A percentile compares a stretch with the other conserved stretches of the same genome.
Evolutionary conservation across 139 green algal species (phyloP).

Genomic region (Micractinium sp.): DNA sequence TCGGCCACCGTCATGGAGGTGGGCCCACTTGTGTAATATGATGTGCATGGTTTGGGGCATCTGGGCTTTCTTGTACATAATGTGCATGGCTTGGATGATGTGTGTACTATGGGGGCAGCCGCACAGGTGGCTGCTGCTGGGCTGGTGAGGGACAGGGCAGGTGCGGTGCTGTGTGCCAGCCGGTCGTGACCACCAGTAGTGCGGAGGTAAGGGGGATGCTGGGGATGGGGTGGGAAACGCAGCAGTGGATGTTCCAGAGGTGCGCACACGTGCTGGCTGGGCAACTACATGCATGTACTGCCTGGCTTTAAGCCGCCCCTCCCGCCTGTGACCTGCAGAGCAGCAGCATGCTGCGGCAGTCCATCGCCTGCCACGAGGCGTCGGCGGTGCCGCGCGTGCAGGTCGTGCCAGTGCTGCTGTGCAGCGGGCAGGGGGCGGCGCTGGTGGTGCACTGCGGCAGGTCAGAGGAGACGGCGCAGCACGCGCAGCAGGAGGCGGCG

Average conservation of each 20-base stretch:
- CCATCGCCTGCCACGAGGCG: neutral
- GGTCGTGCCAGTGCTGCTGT: slow-evolving; percentile 14
- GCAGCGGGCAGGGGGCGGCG: neutral
- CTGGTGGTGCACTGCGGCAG: slow-evolving; percentile 1
- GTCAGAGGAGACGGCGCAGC: neutral
- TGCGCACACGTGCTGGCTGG: neutral
- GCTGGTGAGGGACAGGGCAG: too few relatives aligned
- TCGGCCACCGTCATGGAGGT: neutral
- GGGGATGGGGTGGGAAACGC: too few relatives aligned
- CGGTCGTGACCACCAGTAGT: too few relatives aligned
- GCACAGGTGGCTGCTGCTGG: too few relatives aligned
- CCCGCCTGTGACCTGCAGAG: neutral
- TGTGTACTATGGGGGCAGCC: too few relatives aligned
- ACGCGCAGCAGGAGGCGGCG: neutral
- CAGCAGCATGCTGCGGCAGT: neutral
- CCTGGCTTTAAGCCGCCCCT: neutral
- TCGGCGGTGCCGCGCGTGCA: slow-evolving; percentile 19
- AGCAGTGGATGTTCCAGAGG: too few relatives aligned
- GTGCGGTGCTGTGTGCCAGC: too few relatives aligned
- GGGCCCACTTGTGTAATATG: neutral
- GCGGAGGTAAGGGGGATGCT: too few relatives aligned
- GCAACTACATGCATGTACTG: neutral
- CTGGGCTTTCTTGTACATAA: neutral
- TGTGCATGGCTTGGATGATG: too few relatives aligned
- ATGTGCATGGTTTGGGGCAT: too few relatives aligned